Conservation (phyloP, 1,139 yeast genomes). For the Yamadazyma siamensis region DNA sequence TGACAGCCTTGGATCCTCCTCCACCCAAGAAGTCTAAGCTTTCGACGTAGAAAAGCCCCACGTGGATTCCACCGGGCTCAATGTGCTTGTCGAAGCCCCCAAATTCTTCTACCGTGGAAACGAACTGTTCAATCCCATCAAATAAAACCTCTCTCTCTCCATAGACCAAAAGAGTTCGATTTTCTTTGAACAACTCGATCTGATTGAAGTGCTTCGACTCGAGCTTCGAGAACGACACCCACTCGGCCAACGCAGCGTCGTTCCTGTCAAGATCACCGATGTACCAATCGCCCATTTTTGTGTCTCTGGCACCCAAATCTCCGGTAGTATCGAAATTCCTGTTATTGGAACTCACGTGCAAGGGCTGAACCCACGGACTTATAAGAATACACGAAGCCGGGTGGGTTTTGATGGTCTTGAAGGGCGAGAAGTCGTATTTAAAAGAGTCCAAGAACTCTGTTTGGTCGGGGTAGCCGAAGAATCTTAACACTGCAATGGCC, state of each 20-base stretch:
- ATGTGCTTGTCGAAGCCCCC: constrained; percentile 19
- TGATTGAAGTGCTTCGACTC: constrained; percentile 17
- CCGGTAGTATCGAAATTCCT: constrained; percentile 26
- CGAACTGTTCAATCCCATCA: constrained; percentile 23
- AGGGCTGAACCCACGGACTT: constrained; percentile 45
- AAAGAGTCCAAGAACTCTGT: constrained; percentile 19
- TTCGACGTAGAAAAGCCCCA: constrained; percentile 19
- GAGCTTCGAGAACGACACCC: constrained; percentile 24
- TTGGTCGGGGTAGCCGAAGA: constrained; percentile 31
- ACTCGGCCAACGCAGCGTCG: constrained; percentile 9
- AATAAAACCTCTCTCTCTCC: constrained; percentile 41
- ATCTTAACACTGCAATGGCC: constrained; percentile 29
- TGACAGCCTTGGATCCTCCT: constrained; percentile 23
- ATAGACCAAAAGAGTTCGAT: constrained; percentile 24
- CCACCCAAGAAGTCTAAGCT: constrained; percentile 26
- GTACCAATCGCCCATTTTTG: constrained; percentile 28
- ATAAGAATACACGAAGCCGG: constrained; percentile 32
- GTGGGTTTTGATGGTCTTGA: constrained; percentile 15
- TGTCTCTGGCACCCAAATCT: constrained; percentile 29
- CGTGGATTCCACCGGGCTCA: constrained; percentile 21
- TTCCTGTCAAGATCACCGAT: constrained; percentile 18
- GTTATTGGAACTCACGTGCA: constrained; percentile 11
- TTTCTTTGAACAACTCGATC: constrained; percentile 23
- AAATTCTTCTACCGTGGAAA: constrained; percentile 15
- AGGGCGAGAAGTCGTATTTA: constrained; percentile 10